Conservation (phyloP, 148 eudicot genomes). For the Heliosperma pusillum region DNA sequence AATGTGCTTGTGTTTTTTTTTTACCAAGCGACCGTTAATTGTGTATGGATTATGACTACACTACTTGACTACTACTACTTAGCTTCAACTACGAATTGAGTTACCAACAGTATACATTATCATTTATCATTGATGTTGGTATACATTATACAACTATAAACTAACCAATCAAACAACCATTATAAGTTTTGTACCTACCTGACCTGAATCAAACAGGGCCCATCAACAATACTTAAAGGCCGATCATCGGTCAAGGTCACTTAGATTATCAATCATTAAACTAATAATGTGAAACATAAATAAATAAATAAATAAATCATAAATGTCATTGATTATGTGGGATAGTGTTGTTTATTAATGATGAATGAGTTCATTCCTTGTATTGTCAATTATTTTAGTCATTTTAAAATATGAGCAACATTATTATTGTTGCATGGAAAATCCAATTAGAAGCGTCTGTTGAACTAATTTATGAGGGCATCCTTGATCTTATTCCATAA, state of each 20-base stretch:
- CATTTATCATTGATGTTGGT: not conserved
- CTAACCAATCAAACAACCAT: conserved; percentile 17
- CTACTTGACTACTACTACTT: too few relatives aligned
- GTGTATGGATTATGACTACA: too few relatives aligned
- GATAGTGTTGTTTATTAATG: too few relatives aligned
- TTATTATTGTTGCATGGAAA: not conserved
- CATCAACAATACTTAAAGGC: not conserved
- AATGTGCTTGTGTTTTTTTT: too few relatives aligned
- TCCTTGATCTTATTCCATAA: not conserved
- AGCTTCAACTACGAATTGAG: too few relatives aligned
- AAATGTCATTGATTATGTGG: too few relatives aligned
- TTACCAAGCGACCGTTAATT: too few relatives aligned
- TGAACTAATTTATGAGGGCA: not conserved
- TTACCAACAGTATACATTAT: not conserved
- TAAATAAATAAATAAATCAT: not conserved
- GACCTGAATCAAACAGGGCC: conserved; percentile 25
- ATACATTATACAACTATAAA: conserved; percentile 15
- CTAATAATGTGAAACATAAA: conserved; percentile 7
- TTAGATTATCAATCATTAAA: conserved; percentile 15
- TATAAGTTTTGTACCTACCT: conserved; percentile 32
- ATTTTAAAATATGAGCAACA: not conserved
- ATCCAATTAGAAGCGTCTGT: not conserved
- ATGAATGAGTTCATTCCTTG: too few relatives aligned
- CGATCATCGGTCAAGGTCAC: conserved; percentile 31
- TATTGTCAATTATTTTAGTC: too few relatives aligned